A percentile compares a stretch with the other conserved stretches of the same genome.
phyloP scores from a whole-genome alignment of 2,329 filamentous ascomycete genomes.

The Penicillium italicum region DNA sequence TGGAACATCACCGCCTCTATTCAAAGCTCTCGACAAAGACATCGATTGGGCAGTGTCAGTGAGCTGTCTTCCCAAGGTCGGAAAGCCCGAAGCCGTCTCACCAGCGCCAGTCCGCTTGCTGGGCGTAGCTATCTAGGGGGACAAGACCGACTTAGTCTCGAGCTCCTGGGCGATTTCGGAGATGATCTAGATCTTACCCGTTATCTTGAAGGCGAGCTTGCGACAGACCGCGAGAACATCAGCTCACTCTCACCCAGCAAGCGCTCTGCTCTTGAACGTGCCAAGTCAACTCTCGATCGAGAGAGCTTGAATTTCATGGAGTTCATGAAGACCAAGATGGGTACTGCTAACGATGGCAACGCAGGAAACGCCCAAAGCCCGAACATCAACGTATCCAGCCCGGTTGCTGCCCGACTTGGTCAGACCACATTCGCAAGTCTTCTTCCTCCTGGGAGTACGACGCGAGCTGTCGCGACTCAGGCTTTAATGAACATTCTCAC shows the following conservation, averaged over 20 bases:
- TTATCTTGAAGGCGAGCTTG: constrained; percentile 35
- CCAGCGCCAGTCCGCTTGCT: constrained; percentile 60
- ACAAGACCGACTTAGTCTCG: constrained; percentile 25
- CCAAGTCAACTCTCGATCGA: constrained; percentile 51
- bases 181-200: constrained; percentile 31
- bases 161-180: constrained; percentile 19
- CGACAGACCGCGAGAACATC: constrained; percentile 22
- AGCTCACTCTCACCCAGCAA: constrained; percentile 44
- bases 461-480: constrained; percentile 64
- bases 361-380: background rate
- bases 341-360: background rate
- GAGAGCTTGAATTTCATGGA: constrained; percentile 62
- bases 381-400: background rate
- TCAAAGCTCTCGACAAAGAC: constrained; percentile 50
- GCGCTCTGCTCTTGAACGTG: background rate
- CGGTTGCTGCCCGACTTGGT: background rate
- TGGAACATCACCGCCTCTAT: constrained; percentile 62
- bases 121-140: constrained; percentile 45
- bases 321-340: constrained; percentile 53
- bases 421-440: constrained; percentile 65
- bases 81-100: constrained; percentile 47
- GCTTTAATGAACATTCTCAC: constrained; percentile 71
- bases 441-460: constrained; percentile 56
- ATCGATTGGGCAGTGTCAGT: constrained; percentile 35
- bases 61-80: constrained; percentile 31